A percentile compares a stretch with the other conserved stretches of the same genome.
These are phyloP conservation scores for Paxillus rubicundulus DNA, from an alignment of 768 basidiomycete species.

Conservation along the genomic window DNA sequence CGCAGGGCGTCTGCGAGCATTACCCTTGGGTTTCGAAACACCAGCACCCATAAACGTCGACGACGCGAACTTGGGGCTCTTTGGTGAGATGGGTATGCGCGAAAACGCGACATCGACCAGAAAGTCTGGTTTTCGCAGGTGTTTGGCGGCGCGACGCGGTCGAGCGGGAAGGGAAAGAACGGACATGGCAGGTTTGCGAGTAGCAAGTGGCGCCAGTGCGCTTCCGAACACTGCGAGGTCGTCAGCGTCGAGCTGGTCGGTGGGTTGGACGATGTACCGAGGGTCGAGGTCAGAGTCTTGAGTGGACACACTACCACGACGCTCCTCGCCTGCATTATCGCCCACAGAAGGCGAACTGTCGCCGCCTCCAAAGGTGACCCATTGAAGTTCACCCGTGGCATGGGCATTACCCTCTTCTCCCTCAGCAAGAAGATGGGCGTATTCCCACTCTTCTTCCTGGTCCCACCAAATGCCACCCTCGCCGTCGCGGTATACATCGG, in stretches of 20 bases:
- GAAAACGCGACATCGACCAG: slow-evolving; percentile 33
- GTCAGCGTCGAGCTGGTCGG: slow-evolving; percentile 31
- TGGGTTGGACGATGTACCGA: slow-evolving; percentile 43
- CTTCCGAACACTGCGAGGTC: slow-evolving; percentile 35
- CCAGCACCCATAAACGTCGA: slow-evolving; percentile 5
- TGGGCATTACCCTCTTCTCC: slow-evolving; percentile 26
- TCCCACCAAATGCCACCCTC: slow-evolving; percentile 70
- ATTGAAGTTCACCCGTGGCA: slow-evolving; percentile 36
- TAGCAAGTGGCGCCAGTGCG: slow-evolving; percentile 20
- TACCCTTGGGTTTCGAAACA: slow-evolving; percentile 20
- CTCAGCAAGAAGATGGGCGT: slow-evolving; percentile 53
- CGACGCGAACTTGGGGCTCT: slow-evolving; percentile 13
- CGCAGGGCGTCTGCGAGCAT: slow-evolving; percentile 40
- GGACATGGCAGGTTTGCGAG: slow-evolving; percentile 33
- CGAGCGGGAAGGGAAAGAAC: slow-evolving; percentile 38
- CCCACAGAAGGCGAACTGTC: slow-evolving; percentile 16
- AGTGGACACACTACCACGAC: slow-evolving; percentile 48
- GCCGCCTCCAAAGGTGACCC: slow-evolving; percentile 41
- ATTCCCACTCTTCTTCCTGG: slow-evolving; percentile 70
- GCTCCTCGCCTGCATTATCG: slow-evolving; percentile 26
- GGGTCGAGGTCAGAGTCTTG: slow-evolving; percentile 55
- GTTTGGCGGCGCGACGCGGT: slow-evolving; percentile 34
- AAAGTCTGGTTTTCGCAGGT: slow-evolving; percentile 38
- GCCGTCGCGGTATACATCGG: slow-evolving; percentile 57
- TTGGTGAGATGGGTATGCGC: slow-evolving; percentile 5